Conservation (phyloP, 257 asterid species). For the Haberlea rhodopensis region DNA sequence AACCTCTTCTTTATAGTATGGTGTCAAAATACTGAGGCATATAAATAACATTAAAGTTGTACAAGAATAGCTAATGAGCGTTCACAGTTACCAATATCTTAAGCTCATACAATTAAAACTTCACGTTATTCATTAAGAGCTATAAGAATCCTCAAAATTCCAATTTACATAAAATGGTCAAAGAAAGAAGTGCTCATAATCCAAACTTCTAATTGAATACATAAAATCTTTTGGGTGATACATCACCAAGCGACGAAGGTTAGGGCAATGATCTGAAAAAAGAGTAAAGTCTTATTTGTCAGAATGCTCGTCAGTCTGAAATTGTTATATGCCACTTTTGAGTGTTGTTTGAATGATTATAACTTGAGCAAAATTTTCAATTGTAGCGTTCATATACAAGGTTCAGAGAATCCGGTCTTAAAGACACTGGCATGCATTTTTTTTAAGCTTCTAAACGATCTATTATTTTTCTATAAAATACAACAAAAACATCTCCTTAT, state of each 20-base stretch:
- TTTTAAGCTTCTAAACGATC: neutral
- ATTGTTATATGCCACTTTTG: too few relatives aligned
- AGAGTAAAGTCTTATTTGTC: neutral
- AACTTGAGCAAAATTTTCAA: too few relatives aligned
- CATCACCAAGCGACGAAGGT: neutral
- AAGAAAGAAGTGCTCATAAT: neutral
- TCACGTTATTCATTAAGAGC: neutral
- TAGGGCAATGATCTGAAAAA: neutral
- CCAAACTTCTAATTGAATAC: neutral
- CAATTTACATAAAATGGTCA: neutral
- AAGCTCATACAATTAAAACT: conserved; percentile 5
- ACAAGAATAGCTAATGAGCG: conserved; percentile 11
- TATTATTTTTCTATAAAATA: neutral
- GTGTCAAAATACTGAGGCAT: conserved; percentile 79
- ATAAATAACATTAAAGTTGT: conserved; percentile 23
- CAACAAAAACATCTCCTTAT: neutral
- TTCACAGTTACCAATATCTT: conserved; percentile 7
- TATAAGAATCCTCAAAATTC: neutral
- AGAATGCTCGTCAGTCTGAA: too few relatives aligned
- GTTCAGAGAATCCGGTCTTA: neutral
- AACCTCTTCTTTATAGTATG: conserved; percentile 86
- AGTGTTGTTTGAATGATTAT: too few relatives aligned
- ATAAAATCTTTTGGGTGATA: neutral
- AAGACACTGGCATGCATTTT: neutral
- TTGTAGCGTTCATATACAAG: too few relatives aligned